Percentiles rank a stretch among this genome's conserved stretches.
phyloP scores from a whole-genome alignment of 805 yeast genomes.

The Zygosaccharomyces lentus region DNA sequence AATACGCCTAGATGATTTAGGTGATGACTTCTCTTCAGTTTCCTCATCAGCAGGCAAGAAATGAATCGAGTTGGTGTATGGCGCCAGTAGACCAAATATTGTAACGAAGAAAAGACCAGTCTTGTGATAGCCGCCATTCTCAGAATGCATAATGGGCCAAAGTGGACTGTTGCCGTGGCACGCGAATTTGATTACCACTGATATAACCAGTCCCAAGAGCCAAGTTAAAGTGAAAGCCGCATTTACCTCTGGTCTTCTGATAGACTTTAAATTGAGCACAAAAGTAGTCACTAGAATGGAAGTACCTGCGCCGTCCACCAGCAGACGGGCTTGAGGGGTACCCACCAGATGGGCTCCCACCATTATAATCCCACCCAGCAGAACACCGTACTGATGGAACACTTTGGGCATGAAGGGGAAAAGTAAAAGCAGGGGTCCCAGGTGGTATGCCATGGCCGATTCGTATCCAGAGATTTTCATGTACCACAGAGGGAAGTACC shows the following conservation, averaged over 20 bases:
- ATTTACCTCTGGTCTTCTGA: constrained; percentile 31
- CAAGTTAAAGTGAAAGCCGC: constrained; percentile 25
- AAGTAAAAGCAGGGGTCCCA: constrained; percentile 55
- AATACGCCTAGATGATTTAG: constrained; percentile 3
- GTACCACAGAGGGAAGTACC: constrained; percentile 98
- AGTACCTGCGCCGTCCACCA: constrained; percentile 62
- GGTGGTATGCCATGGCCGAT: constrained; percentile 53
- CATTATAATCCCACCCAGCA: constrained; percentile 56
- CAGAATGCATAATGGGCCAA: constrained; percentile 89
- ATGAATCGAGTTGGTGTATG: constrained; percentile 32
- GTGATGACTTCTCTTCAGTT: constrained; percentile 7
- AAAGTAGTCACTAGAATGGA: constrained; percentile 59
- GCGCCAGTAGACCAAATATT: constrained; percentile 59
- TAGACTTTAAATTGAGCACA: constrained; percentile 46
- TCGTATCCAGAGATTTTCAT: constrained; percentile 98
- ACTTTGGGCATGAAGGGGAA: constrained; percentile 38
- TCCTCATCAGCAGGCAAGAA: constrained; percentile 17
- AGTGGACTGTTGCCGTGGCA: constrained; percentile 85
- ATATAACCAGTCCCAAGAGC: constrained; percentile 61
- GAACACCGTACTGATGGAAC: constrained; percentile 30
- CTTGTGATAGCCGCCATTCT: constrained; percentile 81
- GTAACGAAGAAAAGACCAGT: constrained; percentile 47
- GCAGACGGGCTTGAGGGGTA: constrained; percentile 66
- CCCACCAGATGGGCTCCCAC: constrained; percentile 68
- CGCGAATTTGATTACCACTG: constrained; percentile 71